Conservation (phyloP, 441 rosid genomes). For the Raphanus hybrid region DNA sequence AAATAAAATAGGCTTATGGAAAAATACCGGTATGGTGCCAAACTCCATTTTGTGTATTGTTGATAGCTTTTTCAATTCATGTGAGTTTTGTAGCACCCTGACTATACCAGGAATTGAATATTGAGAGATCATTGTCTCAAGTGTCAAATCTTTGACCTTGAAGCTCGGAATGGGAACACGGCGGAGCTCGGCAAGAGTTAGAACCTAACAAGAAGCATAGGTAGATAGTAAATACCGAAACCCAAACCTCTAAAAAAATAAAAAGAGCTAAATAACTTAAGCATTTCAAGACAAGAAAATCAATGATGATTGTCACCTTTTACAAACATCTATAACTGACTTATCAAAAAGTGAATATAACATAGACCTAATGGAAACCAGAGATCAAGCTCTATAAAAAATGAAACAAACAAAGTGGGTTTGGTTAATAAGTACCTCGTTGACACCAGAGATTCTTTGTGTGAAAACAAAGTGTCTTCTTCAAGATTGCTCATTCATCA, state of each 20-base stretch:
- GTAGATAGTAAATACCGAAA: background rate
- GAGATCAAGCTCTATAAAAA: too few relatives aligned
- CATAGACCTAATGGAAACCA: background rate
- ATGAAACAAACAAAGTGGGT: too few relatives aligned
- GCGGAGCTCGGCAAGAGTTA: background rate
- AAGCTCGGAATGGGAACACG: background rate
- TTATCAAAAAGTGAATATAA: background rate
- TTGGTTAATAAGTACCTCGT: too few relatives aligned
- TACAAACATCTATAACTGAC: background rate
- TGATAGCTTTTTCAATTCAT: background rate
- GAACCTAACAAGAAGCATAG: background rate
- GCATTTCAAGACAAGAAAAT: background rate
- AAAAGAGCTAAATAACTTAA: background rate
- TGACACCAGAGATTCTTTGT: too few relatives aligned
- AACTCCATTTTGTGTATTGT: background rate
- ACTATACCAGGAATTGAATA: constrained; percentile 8
- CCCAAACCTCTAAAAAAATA: background rate
- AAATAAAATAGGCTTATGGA: background rate
- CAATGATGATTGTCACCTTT: background rate
- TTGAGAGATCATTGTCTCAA: background rate
- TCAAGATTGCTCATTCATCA: too few relatives aligned
- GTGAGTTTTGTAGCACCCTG: constrained; percentile 24
- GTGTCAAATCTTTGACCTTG: constrained; percentile 5
- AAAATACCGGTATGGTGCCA: background rate
- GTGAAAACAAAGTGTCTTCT: too few relatives aligned